Evolutionary conservation across 176 grass and related monocot genomes (phyloP), one percentile per base, ranked within the genome.

Genomic region (Typha latifolia): DNA sequence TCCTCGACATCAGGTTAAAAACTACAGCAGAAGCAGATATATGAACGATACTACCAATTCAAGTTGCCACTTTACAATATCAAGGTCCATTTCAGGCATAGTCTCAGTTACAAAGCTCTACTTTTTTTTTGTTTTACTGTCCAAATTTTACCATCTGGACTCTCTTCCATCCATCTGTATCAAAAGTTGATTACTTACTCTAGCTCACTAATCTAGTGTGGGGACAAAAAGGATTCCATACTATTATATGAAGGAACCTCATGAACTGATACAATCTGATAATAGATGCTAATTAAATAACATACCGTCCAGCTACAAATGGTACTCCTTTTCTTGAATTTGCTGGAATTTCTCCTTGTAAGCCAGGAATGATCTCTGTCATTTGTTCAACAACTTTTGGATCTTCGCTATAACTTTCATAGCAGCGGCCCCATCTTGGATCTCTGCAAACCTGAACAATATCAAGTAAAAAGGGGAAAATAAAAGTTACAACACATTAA

Each of bases 291-390:
- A 59, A 6, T 59, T 16, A 11, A 6, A 43, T 43, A 59, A 10
- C n/a, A 19, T 59, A 59, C 53, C 53, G 53, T 59, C 53, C 53
- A 59, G 53, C 53, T 59, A 59, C 53, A 59, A 59, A 59, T 19
- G 53, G 53, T 9, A 59, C 53, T 59, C 53, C 53, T 59, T 59
- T 59, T 21, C 10, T 16, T n/a, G 53, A 59, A 59, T 59, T 59
- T 59, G 53, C 53, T 59, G 53, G 53, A 59, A 59, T 18, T 59
- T 59, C 53, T 59, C 53, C 53, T 59, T 59, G 53, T 21, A 59
- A 21, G 18, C 53, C 53, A 59, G 53, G 53, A 21, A 59, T 59
- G 53, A 59, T 59, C 16, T 16, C n/a, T 59, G 53, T 59, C 53
- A 59, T 59, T 21, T 59, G 18, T 59, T 59, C 16, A 19, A 59